phyloP scores from a whole-genome alignment of 164 flowering plant genomes.

The Aristolochia contorta region DNA sequence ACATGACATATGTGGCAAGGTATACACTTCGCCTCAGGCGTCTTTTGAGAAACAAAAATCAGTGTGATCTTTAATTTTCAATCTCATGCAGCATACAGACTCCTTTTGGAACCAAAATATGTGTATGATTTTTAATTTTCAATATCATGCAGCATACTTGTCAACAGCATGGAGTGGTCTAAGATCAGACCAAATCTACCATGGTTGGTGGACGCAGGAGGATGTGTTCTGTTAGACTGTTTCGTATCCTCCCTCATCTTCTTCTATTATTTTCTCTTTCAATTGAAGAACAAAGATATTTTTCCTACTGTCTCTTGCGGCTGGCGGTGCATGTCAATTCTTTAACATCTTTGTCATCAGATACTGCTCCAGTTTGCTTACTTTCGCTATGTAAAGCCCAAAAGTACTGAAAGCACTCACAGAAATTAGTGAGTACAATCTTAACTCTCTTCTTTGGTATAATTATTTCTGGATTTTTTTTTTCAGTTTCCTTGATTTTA shows the following conservation, averaged over 20 bases:
- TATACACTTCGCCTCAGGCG: conserved; percentile 7
- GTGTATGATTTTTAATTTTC: not conserved
- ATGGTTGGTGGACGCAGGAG: conserved; percentile 83
- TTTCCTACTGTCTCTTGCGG: not conserved
- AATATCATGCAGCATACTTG: conserved; percentile 54
- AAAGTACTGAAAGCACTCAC: conserved; percentile 4
- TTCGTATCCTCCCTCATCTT: conserved; percentile 53
- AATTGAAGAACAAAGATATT: not conserved
- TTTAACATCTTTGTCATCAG: conserved; percentile 27
- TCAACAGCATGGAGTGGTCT: conserved; percentile 61
- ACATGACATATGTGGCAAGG: conserved; percentile 70
- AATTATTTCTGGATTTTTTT: no score
- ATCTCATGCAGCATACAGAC: conserved; percentile 40
- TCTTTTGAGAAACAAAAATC: not conserved
- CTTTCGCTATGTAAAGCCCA: conserved; percentile 18
- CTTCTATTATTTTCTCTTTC: not conserved
- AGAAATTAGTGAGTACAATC: no score
- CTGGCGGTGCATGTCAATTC: not conserved
- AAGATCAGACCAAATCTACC: conserved; percentile 62
- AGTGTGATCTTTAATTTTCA: not conserved
- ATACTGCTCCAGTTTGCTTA: conserved; percentile 38
- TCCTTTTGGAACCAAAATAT: not conserved
- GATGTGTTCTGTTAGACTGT: conserved; percentile 58
- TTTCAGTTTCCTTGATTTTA: no score
- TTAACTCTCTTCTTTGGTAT: no score